Evolutionary conservation across 495 filamentous ascomycete genomes (phyloP).

Genomic region (Rusavskia elegans): DNA sequence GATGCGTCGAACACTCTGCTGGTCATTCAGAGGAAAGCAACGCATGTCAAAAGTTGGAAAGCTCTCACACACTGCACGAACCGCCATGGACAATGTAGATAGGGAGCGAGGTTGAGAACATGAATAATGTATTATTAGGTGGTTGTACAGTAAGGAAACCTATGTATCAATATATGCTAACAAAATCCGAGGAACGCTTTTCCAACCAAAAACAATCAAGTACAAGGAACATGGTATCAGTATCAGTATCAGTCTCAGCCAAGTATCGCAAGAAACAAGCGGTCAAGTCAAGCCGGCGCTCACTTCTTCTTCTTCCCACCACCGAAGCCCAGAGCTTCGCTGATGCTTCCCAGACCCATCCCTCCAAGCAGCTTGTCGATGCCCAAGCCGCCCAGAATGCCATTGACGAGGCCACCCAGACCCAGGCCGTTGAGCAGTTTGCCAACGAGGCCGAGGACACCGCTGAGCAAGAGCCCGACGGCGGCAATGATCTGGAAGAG

Average conservation of each 20-base stretch:
- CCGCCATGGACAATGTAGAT: no score
- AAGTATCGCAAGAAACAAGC: neutral
- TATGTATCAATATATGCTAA: neutral
- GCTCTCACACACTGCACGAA: no score
- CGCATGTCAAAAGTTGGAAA: no score
- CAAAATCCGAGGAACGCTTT: neutral
- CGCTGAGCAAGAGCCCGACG: conserved; percentile 67
- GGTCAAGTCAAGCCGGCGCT: neutral
- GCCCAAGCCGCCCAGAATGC: conserved; percentile 65
- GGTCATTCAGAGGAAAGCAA: no score
- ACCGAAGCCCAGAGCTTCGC: conserved; percentile 35
- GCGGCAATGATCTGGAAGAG: conserved; percentile 87
- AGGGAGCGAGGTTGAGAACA: no score
- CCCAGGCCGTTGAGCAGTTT: conserved; percentile 70
- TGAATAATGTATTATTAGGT: neutral
- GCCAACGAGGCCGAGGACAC: conserved; percentile 72
- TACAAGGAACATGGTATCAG: neutral
- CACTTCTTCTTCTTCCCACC: conserved; percentile 24
- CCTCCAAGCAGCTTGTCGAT: conserved; percentile 60
- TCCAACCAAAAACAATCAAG: neutral
- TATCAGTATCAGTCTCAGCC: conserved; percentile 5
- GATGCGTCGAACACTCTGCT: no score
- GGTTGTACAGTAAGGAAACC: neutral
- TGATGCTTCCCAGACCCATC: conserved; percentile 50
- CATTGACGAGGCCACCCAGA: conserved; percentile 63